Evolutionary conservation across 2,329 filamentous ascomycete species (phyloP), one percentile per base, ranked within the genome.

Genomic region (Talaromyces sp.): DNA sequence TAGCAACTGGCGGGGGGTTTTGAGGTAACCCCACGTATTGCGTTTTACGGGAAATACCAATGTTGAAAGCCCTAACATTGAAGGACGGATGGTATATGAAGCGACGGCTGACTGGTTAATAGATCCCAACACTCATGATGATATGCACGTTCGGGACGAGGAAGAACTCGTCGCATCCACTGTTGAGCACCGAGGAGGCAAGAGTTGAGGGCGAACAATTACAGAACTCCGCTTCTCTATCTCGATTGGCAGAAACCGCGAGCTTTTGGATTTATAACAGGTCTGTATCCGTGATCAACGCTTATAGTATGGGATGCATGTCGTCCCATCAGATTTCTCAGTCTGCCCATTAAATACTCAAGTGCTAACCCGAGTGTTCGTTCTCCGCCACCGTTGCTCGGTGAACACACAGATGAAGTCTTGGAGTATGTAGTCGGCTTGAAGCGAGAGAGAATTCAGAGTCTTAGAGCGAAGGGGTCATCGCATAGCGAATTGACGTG

Each of bases 331-430:
- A 90, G 89, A 73, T 77, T 96, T 68, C 86, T 97, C 58, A 95
- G 93, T 67, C 91, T 89, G 1, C 92, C 92, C 0, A 85, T 96
- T 54, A 97, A 96, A 71, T 94, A 89, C 70, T 94, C 89, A 5
- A 84, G 89, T 63, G 88, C 86, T 28, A 83, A 82, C 65, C 89
- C 90, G 0, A 81, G 82, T 1, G 85, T 94, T 45, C 80, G 91
- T 37, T 85, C 78, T 6, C 81, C 88, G 17, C 92, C 92, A 11
- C 92, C 92, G 0, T 86, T 86, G 15, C 74, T 96, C 37, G 92
- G 90, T 0, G 83, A 94, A 73, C 89, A 94, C 72, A 94, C 90
- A 0, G 79, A 88, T 63, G 87, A 91, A 69, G 78, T 94, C 3
- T 71, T 94, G 58, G 67, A 70, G 28, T 79, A 81, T 22, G 69